Evolutionary conservation across 176 grass and related monocot species (phyloP), one percentile per base, ranked within the genome.

Genomic region (Elaeis guineensis): DNA sequence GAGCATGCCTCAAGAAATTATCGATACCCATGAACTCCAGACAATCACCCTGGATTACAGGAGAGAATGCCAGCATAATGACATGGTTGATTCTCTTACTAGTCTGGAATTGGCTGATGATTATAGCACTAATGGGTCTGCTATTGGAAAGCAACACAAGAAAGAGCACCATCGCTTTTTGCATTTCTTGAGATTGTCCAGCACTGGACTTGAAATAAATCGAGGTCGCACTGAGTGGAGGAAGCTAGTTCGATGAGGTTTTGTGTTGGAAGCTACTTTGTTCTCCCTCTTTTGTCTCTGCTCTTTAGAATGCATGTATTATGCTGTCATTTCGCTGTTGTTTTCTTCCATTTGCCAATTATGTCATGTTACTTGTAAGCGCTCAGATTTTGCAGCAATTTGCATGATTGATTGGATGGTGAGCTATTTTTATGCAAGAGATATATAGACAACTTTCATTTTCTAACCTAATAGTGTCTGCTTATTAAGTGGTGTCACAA

Each of bases 1-100:
- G 93, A 89, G 93, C 71, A 86, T 98, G 74, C 93, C 93, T 51
- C 87, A 98, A 89, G 84, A 89, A 74, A 98, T 92, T 58, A 98
- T 92, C 51, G 84, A 92, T 75, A 89, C 93, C 4, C 87, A 98
- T 35, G 93, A 98, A 62, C 82, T 98, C 64, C 83, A 98, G 70
- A 86, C 94, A 21, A 98, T 98, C 62, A 98, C 94, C 39, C 81
- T 98, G n/a, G 94, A 98, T 59, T 98, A 98, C 57, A 77, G 84
- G 69, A 80, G 94, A 65, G 94, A 93, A 77, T 93, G 94, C 71
- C 94, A 98, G 56, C 94, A 89, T 55, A 71, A 98, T 62, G 79
- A 92, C 70, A 70, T 82, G 59, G 94, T 98, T 1, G 82, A 98
- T 62, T 98, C 88, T 3, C 87, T 98, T 21, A 93, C 79, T 26